Evolutionary conservation across 306 rosid species (phyloP).

Genomic region (Trichosanthes cucumerina): DNA sequence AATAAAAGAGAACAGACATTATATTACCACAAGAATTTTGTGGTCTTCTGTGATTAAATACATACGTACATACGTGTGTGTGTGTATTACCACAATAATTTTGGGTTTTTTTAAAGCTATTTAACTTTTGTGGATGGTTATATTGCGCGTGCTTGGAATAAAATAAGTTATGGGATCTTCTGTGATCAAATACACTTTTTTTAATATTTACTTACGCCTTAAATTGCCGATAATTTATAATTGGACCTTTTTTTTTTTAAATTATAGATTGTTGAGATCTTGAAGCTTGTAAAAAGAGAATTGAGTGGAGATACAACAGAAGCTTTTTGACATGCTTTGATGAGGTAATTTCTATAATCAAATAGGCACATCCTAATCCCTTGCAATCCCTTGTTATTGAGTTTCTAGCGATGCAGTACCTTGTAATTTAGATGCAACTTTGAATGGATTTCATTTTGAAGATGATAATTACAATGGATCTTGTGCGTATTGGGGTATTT

Average conservation of each 20-base stretch:
- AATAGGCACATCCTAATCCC: background rate
- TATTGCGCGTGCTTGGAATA: background rate
- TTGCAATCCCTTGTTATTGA: background rate
- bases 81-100: background rate
- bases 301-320: slow-evolving; percentile 34
- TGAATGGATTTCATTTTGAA: background rate
- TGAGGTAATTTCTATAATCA: slow-evolving; percentile 28
- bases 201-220: background rate
- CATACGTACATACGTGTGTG: background rate
- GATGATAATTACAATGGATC: background rate
- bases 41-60: background rate
- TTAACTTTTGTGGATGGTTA: background rate
- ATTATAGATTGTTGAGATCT: slow-evolving; percentile 56
- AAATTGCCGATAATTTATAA: background rate
- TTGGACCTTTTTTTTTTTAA: slow-evolving; percentile 8
- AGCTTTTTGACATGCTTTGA: slow-evolving; percentile 21
- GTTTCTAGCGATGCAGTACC: background rate
- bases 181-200: background rate
- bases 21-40: background rate
- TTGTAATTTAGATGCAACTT: background rate
- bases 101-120: background rate
- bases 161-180: background rate
- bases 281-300: slow-evolving; percentile 75
- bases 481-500: background rate
- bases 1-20: background rate